Evolutionary conservation across 2,329 filamentous ascomycete genomes (phyloP), one percentile per base, ranked within the genome.

Genomic region (Cladophialophora psammophila): DNA sequence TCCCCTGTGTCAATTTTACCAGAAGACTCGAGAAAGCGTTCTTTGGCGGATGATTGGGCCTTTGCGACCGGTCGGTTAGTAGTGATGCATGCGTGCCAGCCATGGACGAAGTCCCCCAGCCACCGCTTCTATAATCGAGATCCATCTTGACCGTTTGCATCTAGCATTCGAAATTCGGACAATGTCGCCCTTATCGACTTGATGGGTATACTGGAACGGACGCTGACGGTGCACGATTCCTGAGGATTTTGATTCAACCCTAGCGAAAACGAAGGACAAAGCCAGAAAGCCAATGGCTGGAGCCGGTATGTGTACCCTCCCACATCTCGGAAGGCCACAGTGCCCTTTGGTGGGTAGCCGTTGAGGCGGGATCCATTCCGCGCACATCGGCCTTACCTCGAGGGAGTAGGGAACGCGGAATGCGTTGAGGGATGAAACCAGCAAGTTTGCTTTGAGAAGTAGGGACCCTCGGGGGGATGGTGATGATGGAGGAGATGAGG

Each of bases 1-100:
- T 77, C 3, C 83, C 83, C 0, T 80, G 82, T 74, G 79, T 86
- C 9, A 81, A 79, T 60, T 80, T 87, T 67, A 80, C 84, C 3
- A 78, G 80, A 48, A 84, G 82, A 79, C 67, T 86, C 31, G 85
- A 85, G 73, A 74, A 73, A 50, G 73, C 73, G 42, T 65, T 65
- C 36, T 72, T 63, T n/a, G 35, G 35, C 6, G 55, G 38, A 18
- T 42, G 59, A 61, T 18, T 60, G 58, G 35, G 20, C 10, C 7
- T 9, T 15, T 50, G 42, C 34, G 2, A 53, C 20, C 9, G 8
- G 2, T 53, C 18, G 18, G 12, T 53, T 8, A 9, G 20, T 15
- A 26, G 26, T 3, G 26, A 26, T 26, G 26, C 26, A 26, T 26
- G 26, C 26, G 26, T 26, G 3, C 26, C 26, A 26, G 26, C 26